These are phyloP conservation scores for Starmera stellimalicola DNA, from an alignment of 1,139 yeast species.

Conservation along the genomic window DNA sequence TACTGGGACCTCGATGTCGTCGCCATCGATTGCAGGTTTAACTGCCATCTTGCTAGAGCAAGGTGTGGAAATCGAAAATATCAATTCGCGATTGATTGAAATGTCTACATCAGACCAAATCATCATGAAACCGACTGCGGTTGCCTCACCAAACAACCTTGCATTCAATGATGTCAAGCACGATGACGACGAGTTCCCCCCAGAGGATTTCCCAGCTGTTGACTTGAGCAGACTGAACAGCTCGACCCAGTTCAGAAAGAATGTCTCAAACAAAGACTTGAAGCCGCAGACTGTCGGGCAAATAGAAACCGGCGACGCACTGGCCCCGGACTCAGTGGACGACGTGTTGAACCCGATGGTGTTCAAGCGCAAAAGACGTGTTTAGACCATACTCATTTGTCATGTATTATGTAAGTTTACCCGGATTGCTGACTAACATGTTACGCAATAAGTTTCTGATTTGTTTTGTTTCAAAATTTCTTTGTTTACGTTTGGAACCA, in stretches of 20 bases:
- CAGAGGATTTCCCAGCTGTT: slow-evolving; percentile 6
- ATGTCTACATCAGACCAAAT: slow-evolving; percentile 27
- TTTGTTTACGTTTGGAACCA: not conserved
- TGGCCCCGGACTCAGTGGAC: not conserved
- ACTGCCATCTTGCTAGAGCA: slow-evolving; percentile 54
- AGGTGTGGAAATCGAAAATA: slow-evolving; percentile 39
- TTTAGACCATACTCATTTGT: not conserved
- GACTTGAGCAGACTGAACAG: not conserved
- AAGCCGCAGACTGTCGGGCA: slow-evolving; percentile 7
- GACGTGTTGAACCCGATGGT: slow-evolving; percentile 1
- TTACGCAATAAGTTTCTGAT: not conserved
- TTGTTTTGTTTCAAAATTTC: not conserved
- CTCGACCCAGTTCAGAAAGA: not conserved
- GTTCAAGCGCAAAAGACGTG: not conserved
- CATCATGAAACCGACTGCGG: slow-evolving; percentile 25
- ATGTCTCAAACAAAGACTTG: slow-evolving; percentile 1
- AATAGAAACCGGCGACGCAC: not conserved
- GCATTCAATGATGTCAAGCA: slow-evolving; percentile 30
- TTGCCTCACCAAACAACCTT: slow-evolving; percentile 38
- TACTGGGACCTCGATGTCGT: slow-evolving; percentile 86
- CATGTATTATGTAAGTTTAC: not conserved
- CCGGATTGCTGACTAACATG: not conserved
- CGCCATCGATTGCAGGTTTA: slow-evolving; percentile 73
- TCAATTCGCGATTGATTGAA: slow-evolving; percentile 31
- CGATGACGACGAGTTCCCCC: slow-evolving; percentile 22